Percentiles rank a stretch among this genome's conserved stretches.
These are phyloP conservation scores for Trichomonas vaginalis DNA, from an alignment of 208 protist species.

Conservation along the genomic window DNA sequence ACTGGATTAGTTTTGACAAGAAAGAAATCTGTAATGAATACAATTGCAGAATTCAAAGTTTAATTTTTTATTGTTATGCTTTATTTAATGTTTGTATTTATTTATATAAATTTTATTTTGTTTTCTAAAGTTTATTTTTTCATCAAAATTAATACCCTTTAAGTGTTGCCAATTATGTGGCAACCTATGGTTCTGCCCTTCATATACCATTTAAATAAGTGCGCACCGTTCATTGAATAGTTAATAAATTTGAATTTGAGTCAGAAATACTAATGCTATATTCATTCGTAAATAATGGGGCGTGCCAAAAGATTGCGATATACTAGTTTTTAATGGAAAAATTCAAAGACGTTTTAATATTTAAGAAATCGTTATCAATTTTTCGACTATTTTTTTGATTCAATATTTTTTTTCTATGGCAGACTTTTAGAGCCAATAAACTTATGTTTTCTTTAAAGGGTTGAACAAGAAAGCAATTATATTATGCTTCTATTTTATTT, in stretches of 20 bases:
- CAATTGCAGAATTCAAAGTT: neutral
- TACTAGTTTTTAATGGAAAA: neutral
- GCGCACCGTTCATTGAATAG: too few relatives aligned
- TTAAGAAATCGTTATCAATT: neutral
- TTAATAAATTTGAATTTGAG: too few relatives aligned
- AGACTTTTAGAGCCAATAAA: neutral
- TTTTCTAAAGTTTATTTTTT: too few relatives aligned
- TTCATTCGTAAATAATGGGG: too few relatives aligned
- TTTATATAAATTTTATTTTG: too few relatives aligned
- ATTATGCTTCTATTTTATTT: neutral
- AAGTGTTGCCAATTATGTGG: too few relatives aligned
- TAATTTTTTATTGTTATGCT: neutral
- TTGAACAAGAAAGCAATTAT: neutral
- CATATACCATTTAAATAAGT: too few relatives aligned
- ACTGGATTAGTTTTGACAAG: neutral
- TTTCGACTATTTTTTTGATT: neutral
- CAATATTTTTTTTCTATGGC: neutral
- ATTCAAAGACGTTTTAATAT: neutral
- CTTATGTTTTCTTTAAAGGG: neutral
- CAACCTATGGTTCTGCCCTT: too few relatives aligned
- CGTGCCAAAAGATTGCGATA: too few relatives aligned
- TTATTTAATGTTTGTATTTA: neutral
- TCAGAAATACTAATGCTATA: too few relatives aligned
- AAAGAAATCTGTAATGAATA: neutral
- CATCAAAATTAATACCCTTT: too few relatives aligned